Percentiles rank a stretch among this genome's conserved stretches.
These are phyloP conservation scores for Malus sieversii DNA, from an alignment of 306 rosid species.

Conservation along the genomic window DNA sequence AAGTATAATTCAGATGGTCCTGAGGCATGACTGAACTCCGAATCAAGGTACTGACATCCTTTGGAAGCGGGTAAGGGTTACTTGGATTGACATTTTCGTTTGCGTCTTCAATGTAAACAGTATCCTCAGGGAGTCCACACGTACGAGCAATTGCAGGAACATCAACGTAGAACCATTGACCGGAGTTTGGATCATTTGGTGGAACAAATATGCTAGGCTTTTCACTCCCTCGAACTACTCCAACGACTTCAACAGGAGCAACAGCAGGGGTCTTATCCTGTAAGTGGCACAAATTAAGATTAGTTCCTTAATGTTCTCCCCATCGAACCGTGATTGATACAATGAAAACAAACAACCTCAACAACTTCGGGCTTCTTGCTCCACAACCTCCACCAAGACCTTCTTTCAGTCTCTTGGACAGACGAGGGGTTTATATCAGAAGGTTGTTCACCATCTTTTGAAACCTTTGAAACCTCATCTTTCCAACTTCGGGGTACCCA, in stretches of 20 bases:
- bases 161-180: conserved; percentile 91
- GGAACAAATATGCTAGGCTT: conserved; percentile 96
- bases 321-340: conserved; percentile 2
- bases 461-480: conserved; percentile 47
- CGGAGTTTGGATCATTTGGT: conserved; percentile 68
- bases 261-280: conserved; percentile 49
- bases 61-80: conserved; percentile 82
- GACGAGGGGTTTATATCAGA: conserved; percentile 23
- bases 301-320: background rate
- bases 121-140: conserved; percentile 65
- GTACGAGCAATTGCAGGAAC: conserved; percentile 71
- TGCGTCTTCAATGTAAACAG: conserved; percentile 61
- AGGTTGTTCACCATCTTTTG: conserved; percentile 26
- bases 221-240: conserved; percentile 85
- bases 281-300: conserved; percentile 20
- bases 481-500: conserved; percentile 97
- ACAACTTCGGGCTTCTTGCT: conserved; percentile 29
- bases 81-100: conserved; percentile 72
- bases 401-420: conserved; percentile 30
- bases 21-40: conserved; percentile 84
- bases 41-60: conserved; percentile 71
- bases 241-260: conserved; percentile 54
- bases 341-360: conserved; percentile 43
- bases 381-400: conserved; percentile 94
- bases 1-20: conserved; percentile 81